Evolutionary conservation across 495 filamentous ascomycete species (phyloP), one percentile per base, ranked within the genome.

Genomic region (Neurospora tetrasperma): DNA sequence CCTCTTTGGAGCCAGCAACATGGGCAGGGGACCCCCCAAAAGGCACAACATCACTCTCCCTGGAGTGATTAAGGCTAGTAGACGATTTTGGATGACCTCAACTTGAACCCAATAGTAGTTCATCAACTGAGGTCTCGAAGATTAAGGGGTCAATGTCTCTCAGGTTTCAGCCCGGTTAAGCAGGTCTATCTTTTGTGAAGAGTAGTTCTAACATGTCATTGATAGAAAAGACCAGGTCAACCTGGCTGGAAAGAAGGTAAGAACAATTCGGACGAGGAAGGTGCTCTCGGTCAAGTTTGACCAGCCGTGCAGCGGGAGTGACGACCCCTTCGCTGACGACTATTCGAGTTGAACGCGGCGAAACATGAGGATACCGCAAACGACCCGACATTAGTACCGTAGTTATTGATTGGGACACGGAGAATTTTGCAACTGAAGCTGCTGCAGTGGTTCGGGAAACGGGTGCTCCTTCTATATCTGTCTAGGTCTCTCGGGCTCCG

Each of bases 391-490:
- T 39, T 31, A 31, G 27, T 23, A 1, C n/a, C n/a, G 23, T n/a
- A 27, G 35, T 70, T n/a, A 20, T 66, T 35, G 54, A 66, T 35
- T 66, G 54, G 54, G 27, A 66, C 27, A 38, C 73, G 70, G 75
- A 69, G 71, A 72, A 75, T 74, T 70, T 35, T 62, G 42, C 42
- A 42, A 44, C 43, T 31, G 42, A 39, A 12, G 2, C 39, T 68
- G 38, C 35, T 40, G 41, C 35, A 42, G 69, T 39, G 69, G 42
- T 14, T 46, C 42, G 18, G 18, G 48, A 66, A 68, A 42, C 16
- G 40, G 70, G 73, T 74, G 59, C 71, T 72, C 75, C 72, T 75
- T 66, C 75, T 80, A 80, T 80, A 80, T 78, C 75, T 78, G 75
- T 43, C 71, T 68, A 62, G 42, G 20, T 54, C 69, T 38, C 39